Evolutionary conservation across 331 rosid genomes (phyloP), one percentile per base, ranked within the genome.

Genomic region (Erythrophleum ivorense): DNA sequence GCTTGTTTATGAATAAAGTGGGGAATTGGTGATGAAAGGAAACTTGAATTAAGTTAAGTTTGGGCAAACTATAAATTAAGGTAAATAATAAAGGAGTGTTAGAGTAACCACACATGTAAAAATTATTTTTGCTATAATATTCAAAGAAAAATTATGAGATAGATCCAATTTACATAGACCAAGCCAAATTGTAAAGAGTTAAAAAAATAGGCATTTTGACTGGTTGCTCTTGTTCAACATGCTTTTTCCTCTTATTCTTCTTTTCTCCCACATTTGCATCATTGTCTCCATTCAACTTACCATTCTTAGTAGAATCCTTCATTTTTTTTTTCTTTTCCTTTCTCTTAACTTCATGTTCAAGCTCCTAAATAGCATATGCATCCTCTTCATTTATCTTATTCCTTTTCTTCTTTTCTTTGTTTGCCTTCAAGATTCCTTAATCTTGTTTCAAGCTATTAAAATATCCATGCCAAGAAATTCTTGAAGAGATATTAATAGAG

Each of bases 341-440:
- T 67, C 76, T 89, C 70, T 41, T 86, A 16, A 52, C 85, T 84
- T 84, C 92, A 9, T 21, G 82, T 40, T 86, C 92, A 8, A 77
- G 75, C 31, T 86, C 91, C 45, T 64, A 84, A 34, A 18, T 79
- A 24, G 21, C 85, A 78, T 85, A 82, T 45, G 75, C 90, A 49
- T 84, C 89, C 2, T 84, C 93, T 40, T 84, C 86, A 18, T 72
- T 82, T 45, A 80, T 78, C 84, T 78, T 77, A 84, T 80, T 38
- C 41, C 76, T 49, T 36, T 78, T 79, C 70, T 83, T 78, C 72
- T 83, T 71, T 6, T 83, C 54, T 4, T 80, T 45, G 49, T 85
- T 53, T 21, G 36, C 98, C 98, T 87, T 96, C 98, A 14, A 96
- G 97, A 71, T 57, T 89, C 85, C 99, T 91, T 72, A 95, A 85